Evolutionary conservation across 1,139 yeast genomes (phyloP).

Genomic region (Yueomyces sp.): DNA sequence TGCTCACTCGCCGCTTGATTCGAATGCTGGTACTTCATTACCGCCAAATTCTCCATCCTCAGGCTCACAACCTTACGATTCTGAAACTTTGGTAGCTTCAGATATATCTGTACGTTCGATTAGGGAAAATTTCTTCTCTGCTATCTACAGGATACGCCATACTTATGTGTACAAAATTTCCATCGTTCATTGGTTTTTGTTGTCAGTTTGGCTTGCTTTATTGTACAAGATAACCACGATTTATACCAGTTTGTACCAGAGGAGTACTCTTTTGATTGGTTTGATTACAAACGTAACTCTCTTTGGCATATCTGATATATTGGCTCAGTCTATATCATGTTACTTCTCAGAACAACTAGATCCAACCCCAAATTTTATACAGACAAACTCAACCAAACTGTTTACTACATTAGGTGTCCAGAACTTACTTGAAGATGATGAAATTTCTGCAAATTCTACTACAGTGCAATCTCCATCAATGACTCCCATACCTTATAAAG

Average conservation of each 20-base stretch:
- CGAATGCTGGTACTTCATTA: background rate
- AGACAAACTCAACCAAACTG: constrained; percentile 22
- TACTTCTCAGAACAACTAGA: constrained; percentile 9
- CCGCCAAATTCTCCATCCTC: background rate
- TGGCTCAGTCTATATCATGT: constrained; percentile 44
- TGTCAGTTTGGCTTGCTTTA: constrained; percentile 35
- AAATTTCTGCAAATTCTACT: background rate
- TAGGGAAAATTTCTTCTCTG: background rate
- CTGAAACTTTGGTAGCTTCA: background rate
- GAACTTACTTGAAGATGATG: background rate
- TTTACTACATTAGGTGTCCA: background rate
- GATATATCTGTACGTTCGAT: too few relatives aligned
- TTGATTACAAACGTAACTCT: constrained; percentile 66
- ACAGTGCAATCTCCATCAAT: background rate
- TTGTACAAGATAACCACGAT: constrained; percentile 41
- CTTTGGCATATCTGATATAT: constrained; percentile 75
- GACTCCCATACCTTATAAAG: constrained; percentile 2
- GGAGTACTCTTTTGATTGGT: constrained; percentile 59
- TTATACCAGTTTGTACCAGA: constrained; percentile 50
- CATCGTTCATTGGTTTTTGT: constrained; percentile 34
- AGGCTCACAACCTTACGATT: background rate
- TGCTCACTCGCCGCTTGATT: too few relatives aligned
- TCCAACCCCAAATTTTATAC: constrained; percentile 20
- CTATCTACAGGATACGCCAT: background rate
- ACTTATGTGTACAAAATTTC: constrained; percentile 4